Conservation (phyloP, 2,329 filamentous ascomycete species). For the Thielaviopsis musarum region DNA sequence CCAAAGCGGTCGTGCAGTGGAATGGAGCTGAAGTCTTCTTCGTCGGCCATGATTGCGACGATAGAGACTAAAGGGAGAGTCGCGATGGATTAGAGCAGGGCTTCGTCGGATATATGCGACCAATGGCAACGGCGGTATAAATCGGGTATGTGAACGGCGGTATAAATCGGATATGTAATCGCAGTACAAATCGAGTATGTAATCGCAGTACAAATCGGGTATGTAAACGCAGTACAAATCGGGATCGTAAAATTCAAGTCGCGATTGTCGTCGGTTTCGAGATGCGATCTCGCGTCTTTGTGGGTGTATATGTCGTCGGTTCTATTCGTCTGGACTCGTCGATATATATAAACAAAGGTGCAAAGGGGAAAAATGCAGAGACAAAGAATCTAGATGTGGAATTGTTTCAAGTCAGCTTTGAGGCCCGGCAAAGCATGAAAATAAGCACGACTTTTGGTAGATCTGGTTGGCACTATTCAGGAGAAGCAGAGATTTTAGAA, state of each 20-base stretch:
- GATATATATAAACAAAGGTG: neutral
- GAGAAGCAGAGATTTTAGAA: neutral
- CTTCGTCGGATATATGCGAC: neutral
- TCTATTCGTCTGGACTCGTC: neutral
- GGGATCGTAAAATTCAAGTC: no score
- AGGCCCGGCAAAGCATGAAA: neutral
- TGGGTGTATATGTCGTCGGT: neutral
- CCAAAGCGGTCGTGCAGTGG: slow-evolving; percentile 65
- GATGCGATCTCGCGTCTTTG: neutral
- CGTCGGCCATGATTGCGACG: slow-evolving; percentile 49
- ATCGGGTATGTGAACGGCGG: no score
- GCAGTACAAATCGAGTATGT: no score
- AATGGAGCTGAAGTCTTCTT: slow-evolving; percentile 65
- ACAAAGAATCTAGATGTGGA: neutral
- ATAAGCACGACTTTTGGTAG: neutral
- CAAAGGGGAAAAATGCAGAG: neutral
- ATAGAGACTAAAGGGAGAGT: neutral
- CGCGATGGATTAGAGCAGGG: neutral
- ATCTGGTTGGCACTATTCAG: neutral
- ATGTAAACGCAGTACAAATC: no score
- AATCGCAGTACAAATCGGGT: no score
- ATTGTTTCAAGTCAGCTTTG: neutral
- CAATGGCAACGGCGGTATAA: neutral
- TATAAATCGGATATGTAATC: no score
- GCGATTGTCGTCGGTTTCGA: no score